Evolutionary conservation across 2,329 filamentous ascomycete genomes (phyloP).

Genomic region (Parafenestella ontariensis): DNA sequence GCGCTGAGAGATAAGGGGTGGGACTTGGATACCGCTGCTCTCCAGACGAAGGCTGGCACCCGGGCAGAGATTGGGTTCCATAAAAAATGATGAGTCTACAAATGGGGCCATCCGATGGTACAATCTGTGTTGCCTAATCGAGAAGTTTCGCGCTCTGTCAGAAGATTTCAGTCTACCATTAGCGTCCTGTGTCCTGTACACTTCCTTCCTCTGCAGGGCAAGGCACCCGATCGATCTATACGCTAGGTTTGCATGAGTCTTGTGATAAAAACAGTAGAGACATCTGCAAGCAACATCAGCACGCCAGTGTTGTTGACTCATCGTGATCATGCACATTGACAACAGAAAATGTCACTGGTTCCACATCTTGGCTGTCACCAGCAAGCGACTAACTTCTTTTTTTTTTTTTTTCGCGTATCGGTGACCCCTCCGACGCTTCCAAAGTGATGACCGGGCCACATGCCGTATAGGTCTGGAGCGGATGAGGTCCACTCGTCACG

Average conservation of each 20-base stretch:
- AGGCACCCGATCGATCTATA: constrained; percentile 5
- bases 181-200: not conserved
- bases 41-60: constrained; percentile 69
- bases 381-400: not conserved
- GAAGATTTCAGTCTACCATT: not conserved
- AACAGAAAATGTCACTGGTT: not conserved
- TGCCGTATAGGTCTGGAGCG: not conserved
- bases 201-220: not conserved
- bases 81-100: constrained; percentile 4
- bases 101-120: not conserved
- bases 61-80: constrained; percentile 29
- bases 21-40: constrained; percentile 68
- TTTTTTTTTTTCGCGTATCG: constrained; percentile 6
- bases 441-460: constrained; percentile 1
- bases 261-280: not conserved
- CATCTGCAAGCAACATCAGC: not conserved
- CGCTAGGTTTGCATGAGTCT: not conserved
- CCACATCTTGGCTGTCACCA: not conserved
- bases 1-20: constrained; percentile 63
- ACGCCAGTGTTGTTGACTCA: not conserved
- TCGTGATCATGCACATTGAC: constrained; percentile 1
- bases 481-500: constrained; percentile 24
- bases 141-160: not conserved
- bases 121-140: not conserved
- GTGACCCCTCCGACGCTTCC: not conserved